These are phyloP conservation scores for Phytomonas francai DNA, from an alignment of 208 protist species.

Conservation along the genomic window DNA sequence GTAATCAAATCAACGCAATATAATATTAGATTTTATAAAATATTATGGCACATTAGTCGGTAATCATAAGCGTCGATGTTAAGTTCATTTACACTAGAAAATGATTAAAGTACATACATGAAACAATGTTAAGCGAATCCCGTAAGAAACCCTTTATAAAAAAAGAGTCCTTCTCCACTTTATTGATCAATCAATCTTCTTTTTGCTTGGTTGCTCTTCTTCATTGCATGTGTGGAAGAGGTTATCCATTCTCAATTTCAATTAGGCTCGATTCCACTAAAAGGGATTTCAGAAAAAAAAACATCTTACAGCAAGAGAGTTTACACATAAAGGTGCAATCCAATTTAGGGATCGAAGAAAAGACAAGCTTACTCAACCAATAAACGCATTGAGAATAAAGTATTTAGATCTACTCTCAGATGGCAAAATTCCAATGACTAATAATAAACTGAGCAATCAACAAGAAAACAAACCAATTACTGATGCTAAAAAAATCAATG, in stretches of 20 bases:
- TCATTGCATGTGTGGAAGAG: background rate
- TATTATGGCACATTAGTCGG: slow-evolving; percentile 4
- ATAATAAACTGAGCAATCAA: background rate
- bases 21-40: slow-evolving; percentile 1
- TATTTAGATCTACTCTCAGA: background rate
- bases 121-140: slow-evolving; percentile 7
- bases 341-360: background rate
- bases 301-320: background rate
- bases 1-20: slow-evolving; percentile 4
- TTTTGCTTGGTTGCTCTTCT: background rate
- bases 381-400: background rate
- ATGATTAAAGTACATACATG: slow-evolving; percentile 4
- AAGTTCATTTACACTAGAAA: slow-evolving; percentile 10
- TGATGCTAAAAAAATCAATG: background rate
- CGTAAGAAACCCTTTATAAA: slow-evolving; percentile 8
- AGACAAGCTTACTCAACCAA: background rate
- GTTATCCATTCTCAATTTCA: background rate
- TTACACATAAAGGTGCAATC: background rate
- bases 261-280: background rate
- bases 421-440: background rate
- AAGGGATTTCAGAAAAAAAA: background rate
- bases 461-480: background rate
- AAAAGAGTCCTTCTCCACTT: background rate
- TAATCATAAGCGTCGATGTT: background rate
- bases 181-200: background rate